phyloP scores from a whole-genome alignment of 2,329 filamentous ascomycete genomes.

The Endocalyx cinctus region DNA sequence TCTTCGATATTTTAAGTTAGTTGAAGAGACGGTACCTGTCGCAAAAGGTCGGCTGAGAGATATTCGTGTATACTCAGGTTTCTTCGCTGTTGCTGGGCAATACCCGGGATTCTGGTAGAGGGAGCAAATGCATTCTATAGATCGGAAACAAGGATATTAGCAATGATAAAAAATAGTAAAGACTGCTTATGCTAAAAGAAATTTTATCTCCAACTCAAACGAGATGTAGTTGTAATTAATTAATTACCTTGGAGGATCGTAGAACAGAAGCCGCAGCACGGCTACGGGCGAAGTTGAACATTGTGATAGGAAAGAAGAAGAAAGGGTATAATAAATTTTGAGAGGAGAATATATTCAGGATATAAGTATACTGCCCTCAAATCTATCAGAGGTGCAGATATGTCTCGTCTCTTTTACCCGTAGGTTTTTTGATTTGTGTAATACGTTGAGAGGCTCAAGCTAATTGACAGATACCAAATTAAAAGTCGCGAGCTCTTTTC shows the following conservation, averaged over 20 bases:
- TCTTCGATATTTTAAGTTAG: conserved; percentile 4
- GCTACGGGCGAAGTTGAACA: conserved; percentile 86
- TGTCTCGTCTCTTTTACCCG: too few relatives aligned
- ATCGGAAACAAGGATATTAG: too few relatives aligned
- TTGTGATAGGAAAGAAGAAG: too few relatives aligned
- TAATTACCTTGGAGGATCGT: conserved; percentile 66
- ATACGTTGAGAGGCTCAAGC: too few relatives aligned
- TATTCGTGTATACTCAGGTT: conserved; percentile 98
- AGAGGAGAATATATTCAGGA: too few relatives aligned
- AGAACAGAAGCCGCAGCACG: conserved; percentile 76
- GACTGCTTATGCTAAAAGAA: neutral
- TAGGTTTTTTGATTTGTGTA: too few relatives aligned
- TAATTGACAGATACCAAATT: too few relatives aligned
- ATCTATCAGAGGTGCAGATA: too few relatives aligned
- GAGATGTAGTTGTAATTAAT: neutral
- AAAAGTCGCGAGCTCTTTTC: conserved; percentile 19
- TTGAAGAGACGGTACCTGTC: conserved; percentile 47
- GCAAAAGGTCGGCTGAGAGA: conserved; percentile 87
- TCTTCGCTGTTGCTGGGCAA: conserved; percentile 73
- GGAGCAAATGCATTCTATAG: conserved; percentile 38
- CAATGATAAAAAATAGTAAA: too few relatives aligned
- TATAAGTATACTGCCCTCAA: too few relatives aligned
- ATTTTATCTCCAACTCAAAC: too few relatives aligned
- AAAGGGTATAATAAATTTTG: too few relatives aligned
- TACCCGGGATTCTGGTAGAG: conserved; percentile 55